Evolutionary conservation across 192 early-diverging fungal species (phyloP).

Genomic region (Diversispora epigaea): DNA sequence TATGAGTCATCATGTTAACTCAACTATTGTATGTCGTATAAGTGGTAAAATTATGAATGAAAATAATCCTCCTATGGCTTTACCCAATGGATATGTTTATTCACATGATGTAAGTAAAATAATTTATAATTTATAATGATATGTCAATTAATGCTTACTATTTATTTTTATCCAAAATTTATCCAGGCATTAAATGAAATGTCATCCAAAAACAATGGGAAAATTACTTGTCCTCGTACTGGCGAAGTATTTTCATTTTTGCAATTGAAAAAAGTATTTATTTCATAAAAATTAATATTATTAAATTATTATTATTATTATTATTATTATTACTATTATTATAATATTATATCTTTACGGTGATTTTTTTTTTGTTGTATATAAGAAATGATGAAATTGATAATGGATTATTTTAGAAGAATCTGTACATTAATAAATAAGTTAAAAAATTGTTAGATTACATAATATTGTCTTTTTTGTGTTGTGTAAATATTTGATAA

Average conservation of each 20-base stretch:
- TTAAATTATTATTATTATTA: no score
- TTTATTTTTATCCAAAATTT: constrained; percentile 1
- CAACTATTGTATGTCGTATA: constrained; percentile 89
- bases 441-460: no score
- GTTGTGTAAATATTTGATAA: no score
- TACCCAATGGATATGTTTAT: constrained; percentile 97
- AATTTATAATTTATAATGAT: not conserved
- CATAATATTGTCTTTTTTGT: no score
- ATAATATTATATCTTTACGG: no score
- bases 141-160: not conserved
- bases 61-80: constrained; percentile 91
- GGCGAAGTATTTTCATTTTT: constrained; percentile 51
- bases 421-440: no score
- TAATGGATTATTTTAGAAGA: no score
- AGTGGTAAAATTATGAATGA: constrained; percentile 94
- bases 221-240: constrained; percentile 74
- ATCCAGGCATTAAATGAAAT: constrained; percentile 66
- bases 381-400: no score
- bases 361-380: no score
- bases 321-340: no score
- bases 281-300: constrained; percentile 46
- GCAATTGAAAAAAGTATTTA: constrained; percentile 76
- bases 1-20: constrained; percentile 93
- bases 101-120: constrained; percentile 65
- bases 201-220: constrained; percentile 62